Conservation (phyloP, 1,139 yeast species). For the Suhomyces kunorum region DNA sequence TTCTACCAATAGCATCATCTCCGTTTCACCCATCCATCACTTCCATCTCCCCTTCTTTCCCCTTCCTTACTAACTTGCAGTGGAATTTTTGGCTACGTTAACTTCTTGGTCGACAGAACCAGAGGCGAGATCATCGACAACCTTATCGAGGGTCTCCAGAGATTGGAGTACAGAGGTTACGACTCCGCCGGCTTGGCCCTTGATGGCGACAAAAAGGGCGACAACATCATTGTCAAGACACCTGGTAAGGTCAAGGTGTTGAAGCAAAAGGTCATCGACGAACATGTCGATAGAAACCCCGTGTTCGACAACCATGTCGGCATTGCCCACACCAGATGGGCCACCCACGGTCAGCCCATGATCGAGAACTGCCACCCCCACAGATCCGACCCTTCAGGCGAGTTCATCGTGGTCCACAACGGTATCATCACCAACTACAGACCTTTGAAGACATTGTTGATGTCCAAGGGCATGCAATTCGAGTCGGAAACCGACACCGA, state of each 20-base stretch:
- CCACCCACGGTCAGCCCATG: conserved; percentile 96
- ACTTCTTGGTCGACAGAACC: conserved; percentile 87
- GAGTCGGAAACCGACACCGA: conserved; percentile 97
- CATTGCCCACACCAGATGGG: conserved; percentile 99
- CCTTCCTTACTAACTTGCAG: conserved; percentile 29
- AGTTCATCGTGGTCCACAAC: conserved; percentile 92
- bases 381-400: conserved; percentile 77
- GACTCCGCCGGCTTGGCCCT: conserved; percentile 97
- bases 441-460: conserved; percentile 80
- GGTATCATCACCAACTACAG: conserved; percentile 97
- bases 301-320: conserved; percentile 87
- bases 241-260: conserved; percentile 90
- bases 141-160: conserved; percentile 85
- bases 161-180: conserved; percentile 96
- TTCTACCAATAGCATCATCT: too few species aligned
- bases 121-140: conserved; percentile 92
- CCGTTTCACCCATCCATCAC: too few species aligned
- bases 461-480: conserved; percentile 76
- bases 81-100: conserved; percentile 98
- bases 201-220: conserved; percentile 76
- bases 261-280: conserved; percentile 59
- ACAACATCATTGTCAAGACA: conserved; percentile 72
- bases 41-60: background rate
- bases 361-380: conserved; percentile 94
- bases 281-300: conserved; percentile 57